Conservation (phyloP, 2,329 filamentous ascomycete species). For the Cordyceps cateniannulata region DNA sequence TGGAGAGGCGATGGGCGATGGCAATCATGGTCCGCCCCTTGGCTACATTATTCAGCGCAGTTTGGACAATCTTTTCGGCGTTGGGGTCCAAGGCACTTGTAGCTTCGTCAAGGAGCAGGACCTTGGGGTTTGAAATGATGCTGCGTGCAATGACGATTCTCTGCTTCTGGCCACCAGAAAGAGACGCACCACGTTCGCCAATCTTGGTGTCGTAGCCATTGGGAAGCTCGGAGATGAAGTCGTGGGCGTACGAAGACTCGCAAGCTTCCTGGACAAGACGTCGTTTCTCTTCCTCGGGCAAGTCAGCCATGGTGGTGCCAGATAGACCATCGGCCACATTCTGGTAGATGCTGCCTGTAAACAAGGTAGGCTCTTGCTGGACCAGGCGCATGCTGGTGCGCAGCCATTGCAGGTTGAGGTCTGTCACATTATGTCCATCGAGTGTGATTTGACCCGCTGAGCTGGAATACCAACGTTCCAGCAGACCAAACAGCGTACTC, state of each 20-base stretch:
- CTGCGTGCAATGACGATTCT: conserved; percentile 60
- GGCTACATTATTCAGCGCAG: conserved; percentile 47
- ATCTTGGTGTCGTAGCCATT: conserved; percentile 54
- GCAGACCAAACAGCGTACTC: conserved; percentile 48
- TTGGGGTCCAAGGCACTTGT: conserved; percentile 50
- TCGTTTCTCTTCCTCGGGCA: conserved; percentile 36
- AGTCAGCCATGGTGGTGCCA: conserved; percentile 28
- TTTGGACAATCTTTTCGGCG: conserved; percentile 46
- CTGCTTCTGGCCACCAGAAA: conserved; percentile 63
- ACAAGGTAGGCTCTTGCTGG: conserved; percentile 46
- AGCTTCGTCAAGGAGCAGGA: conserved; percentile 63
- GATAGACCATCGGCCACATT: conserved; percentile 45
- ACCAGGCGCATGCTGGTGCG: conserved; percentile 47
- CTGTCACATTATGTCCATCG: conserved; percentile 35
- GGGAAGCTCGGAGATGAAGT: conserved; percentile 45
- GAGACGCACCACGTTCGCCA: conserved; percentile 57
- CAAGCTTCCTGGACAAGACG: conserved; percentile 41
- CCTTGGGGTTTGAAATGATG: conserved; percentile 56
- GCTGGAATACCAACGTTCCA: conserved; percentile 55
- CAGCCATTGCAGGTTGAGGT: conserved; percentile 45
- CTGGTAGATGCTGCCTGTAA: conserved; percentile 45
- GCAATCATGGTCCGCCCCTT: conserved; percentile 57
- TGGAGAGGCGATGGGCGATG: conserved; percentile 56
- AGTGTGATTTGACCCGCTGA: conserved; percentile 37
- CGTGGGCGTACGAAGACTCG: conserved; percentile 44